Evolutionary conservation across 305 asterid species (phyloP).

Genomic region (Fraxinus xanthoxyloides): DNA sequence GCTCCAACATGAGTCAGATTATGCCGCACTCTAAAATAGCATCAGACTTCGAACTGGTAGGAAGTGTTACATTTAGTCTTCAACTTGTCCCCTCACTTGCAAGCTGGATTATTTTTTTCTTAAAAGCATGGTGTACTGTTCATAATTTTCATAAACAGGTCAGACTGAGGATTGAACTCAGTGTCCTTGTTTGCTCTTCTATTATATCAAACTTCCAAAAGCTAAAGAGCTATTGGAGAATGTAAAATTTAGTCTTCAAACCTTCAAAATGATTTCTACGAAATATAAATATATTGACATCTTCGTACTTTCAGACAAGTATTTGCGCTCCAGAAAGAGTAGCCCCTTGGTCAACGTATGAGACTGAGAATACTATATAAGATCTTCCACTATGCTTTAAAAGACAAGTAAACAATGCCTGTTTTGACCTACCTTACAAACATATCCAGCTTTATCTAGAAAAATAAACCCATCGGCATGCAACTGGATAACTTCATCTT

Average conservation of each 20-base stretch:
- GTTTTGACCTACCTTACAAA: conserved; percentile 20
- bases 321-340: neutral
- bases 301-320: neutral
- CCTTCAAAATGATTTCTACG: neutral
- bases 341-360: neutral
- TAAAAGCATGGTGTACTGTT: neutral
- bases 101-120: neutral
- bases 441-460: conserved; percentile 30
- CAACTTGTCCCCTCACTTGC: neutral
- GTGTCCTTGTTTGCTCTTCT: neutral
- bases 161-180: neutral
- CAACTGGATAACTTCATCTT: conserved; percentile 42
- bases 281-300: neutral
- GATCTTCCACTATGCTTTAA: neutral
- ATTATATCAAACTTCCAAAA: neutral
- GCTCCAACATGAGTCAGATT: neutral
- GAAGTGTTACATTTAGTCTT: neutral
- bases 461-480: conserved; percentile 50
- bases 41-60: neutral
- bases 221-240: neutral
- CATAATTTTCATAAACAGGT: neutral
- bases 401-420: conserved; percentile 26
- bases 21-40: neutral
- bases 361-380: neutral
- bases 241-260: neutral